A percentile compares a stretch with the other conserved stretches of the same genome.
phyloP scores from a whole-genome alignment of 2,329 filamentous ascomycete genomes.

The Ceratocystis alfenasii region DNA sequence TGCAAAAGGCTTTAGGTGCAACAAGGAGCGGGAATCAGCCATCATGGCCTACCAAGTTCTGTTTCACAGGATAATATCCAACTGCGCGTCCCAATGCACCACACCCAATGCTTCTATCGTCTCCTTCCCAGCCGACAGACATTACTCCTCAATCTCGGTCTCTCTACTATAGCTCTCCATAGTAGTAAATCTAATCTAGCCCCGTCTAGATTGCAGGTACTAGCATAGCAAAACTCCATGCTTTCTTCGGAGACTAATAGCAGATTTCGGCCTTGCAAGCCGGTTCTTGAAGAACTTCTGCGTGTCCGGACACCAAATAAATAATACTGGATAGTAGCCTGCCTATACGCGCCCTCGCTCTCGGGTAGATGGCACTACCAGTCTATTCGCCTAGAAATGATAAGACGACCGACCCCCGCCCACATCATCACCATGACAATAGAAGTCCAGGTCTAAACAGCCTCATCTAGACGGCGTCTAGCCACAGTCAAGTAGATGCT shows the following conservation, averaged over 20 bases:
- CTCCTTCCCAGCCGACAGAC: neutral
- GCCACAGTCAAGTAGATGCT: neutral
- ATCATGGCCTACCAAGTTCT: neutral
- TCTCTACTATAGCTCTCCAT: neutral
- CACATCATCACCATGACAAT: neutral
- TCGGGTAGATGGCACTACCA: no score
- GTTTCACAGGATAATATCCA: neutral
- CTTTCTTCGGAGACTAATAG: no score
- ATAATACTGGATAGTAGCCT: no score
- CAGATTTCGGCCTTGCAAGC: no score
- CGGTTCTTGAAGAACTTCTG: no score
- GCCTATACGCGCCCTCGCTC: no score
- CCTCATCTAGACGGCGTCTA: neutral
- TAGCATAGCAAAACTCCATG: no score
- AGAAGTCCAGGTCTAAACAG: neutral
- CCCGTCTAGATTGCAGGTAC: no score
- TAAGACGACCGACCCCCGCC: neutral
- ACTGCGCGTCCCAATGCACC: neutral
- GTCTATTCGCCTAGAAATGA: neutral
- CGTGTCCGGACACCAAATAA: no score
- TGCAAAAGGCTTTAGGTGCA: neutral
- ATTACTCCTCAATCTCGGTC: neutral
- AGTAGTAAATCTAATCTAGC: no score
- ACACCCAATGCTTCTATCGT: neutral
- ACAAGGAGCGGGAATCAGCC: neutral